Evolutionary conservation across 805 yeast species (phyloP).

Genomic region (Ogataea neopini): DNA sequence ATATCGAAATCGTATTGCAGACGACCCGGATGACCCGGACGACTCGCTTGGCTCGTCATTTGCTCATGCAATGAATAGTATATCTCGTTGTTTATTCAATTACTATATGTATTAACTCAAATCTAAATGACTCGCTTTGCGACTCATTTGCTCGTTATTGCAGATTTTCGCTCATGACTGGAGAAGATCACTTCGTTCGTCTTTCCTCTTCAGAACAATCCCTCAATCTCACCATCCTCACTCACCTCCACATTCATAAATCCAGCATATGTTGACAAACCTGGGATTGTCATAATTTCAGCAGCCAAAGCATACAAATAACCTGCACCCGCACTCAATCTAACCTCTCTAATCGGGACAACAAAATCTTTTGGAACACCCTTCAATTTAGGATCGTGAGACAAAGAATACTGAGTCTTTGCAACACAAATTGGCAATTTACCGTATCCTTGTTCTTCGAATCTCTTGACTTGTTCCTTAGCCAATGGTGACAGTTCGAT

Average conservation of each 20-base stretch:
- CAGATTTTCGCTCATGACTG: too few species aligned
- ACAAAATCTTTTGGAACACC: slow-evolving; percentile 82
- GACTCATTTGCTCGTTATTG: too few species aligned
- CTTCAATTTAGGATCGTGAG: slow-evolving; percentile 79
- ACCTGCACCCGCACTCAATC: slow-evolving; percentile 87
- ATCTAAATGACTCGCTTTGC: not conserved
- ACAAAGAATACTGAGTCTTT: slow-evolving; percentile 80
- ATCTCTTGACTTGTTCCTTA: slow-evolving; percentile 63
- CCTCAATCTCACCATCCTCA: slow-evolving; percentile 80
- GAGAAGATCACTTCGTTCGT: not conserved
- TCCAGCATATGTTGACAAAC: slow-evolving; percentile 82
- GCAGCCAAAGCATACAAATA: slow-evolving; percentile 84
- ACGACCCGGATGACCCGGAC: too few species aligned
- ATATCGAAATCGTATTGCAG: too few species aligned
- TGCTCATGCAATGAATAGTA: too few species aligned
- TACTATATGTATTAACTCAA: not conserved
- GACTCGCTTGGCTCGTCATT: too few species aligned
- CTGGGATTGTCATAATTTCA: slow-evolving; percentile 84
- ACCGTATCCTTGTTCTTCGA: slow-evolving; percentile 74
- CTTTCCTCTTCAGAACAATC: slow-evolving; percentile 52
- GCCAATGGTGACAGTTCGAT: slow-evolving; percentile 73
- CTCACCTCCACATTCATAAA: slow-evolving; percentile 84
- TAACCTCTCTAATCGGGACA: slow-evolving; percentile 79
- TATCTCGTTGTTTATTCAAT: not conserved
- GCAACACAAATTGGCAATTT: slow-evolving; percentile 82